Base-by-base conservation (phyloP, 306 rosid species). In the Glycine latifolia region DNA sequence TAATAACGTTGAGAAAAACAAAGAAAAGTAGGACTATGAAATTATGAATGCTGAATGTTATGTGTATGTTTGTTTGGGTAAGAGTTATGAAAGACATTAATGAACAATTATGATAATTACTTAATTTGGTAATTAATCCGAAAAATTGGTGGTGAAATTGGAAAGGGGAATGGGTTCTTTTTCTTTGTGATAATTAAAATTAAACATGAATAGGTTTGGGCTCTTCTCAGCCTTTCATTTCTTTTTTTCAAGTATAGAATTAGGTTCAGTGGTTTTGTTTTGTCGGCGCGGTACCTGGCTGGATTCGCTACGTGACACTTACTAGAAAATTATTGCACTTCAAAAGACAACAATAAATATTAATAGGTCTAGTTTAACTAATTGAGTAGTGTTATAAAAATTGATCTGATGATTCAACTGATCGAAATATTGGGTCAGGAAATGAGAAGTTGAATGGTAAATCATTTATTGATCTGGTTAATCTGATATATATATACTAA, bases 211-310 rank as follows among this genome's bases (percentile, higher is more conserved):
- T 54, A 4, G 82, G 82, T 54, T 6, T 20, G 58, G 63, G 55
- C 1, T 44, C 1, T 68, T 79, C 48, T 79, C 33, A 72, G 26
- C 76, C 82, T 15, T 17, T 67, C 59, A 15, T 79, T 43, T 20
- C 20, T 13, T 55, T 14, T 67, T 4, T 39, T 39, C 44, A 39
- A 7, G 44, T 68, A 15, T 17, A 3, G 76, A 71, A 71, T 20
- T 49, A 31, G 61, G 71, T 75, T 58, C 71, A 48, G 35, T 62
- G 49, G 35, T 76, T 47, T 62, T 63, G 35, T 76, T 47, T 62
- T 63, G 56, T 71, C 83, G 78, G 83, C 77, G 78, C 50, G 49
- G 61, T 37, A 50, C 62, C n/a, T 37, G 54, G 56, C 14, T 56
- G 37, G 35, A 31, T 75, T 75, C 70, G 59, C 33, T 67, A n/a